A percentile compares a stretch with the other conserved stretches of the same genome.
Evolutionary conservation across 257 asterid species (phyloP).

Genomic region (Nyctanthes arbortristis): DNA sequence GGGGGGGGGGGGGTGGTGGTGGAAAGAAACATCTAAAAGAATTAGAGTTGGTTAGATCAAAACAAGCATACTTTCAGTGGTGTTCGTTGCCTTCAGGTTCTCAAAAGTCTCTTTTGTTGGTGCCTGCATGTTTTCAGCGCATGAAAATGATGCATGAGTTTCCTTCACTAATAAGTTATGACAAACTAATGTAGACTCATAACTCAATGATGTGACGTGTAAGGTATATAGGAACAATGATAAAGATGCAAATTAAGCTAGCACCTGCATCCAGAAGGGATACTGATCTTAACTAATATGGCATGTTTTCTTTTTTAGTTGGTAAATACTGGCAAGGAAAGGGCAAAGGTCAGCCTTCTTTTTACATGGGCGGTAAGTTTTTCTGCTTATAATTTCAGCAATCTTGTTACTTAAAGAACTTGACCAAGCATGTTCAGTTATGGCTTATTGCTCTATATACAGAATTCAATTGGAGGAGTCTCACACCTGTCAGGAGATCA

Average conservation of each 20-base stretch:
- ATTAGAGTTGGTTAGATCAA: too few species aligned
- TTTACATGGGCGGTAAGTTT: constrained; percentile 96
- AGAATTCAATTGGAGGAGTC: constrained; percentile 95
- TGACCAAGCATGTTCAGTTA: constrained; percentile 23
- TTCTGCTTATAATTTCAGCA: constrained; percentile 12
- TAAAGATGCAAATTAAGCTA: background rate
- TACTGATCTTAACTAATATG: constrained; percentile 24
- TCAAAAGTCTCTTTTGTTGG: background rate
- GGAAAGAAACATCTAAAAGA: too few species aligned
- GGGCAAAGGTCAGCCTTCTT: constrained; percentile 98
- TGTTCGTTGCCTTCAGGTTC: background rate
- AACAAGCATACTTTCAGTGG: background rate
- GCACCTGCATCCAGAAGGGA: background rate
- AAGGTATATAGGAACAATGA: background rate
- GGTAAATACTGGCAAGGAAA: constrained; percentile 96
- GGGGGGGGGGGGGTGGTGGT: too few species aligned
- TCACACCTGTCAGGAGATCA: constrained; percentile 95
- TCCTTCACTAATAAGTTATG: background rate
- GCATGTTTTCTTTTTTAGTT: constrained; percentile 51
- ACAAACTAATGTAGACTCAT: background rate
- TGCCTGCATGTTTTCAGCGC: background rate
- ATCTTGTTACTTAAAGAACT: constrained; percentile 12
- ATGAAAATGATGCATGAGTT: background rate
- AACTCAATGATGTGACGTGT: background rate
- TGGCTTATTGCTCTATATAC: constrained; percentile 27